Evolutionary conservation across 495 filamentous ascomycete genomes (phyloP), one percentile per base, ranked within the genome.

Genomic region (Lophiotrema nucula): DNA sequence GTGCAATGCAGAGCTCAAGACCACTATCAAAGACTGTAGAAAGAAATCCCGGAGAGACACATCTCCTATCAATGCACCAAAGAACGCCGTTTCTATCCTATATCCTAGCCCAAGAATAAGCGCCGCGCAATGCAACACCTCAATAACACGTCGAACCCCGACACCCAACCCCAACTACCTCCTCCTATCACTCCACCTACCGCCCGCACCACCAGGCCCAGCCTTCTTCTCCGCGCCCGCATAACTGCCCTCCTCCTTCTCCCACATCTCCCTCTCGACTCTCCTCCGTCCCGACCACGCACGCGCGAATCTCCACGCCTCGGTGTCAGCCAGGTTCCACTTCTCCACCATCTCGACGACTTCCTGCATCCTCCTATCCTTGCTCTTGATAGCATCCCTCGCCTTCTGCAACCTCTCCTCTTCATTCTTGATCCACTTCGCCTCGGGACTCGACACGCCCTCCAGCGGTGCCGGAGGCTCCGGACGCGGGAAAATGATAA

Each of bases 241-340:
- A 70, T 82, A 90, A 58, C 70, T 76, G 64, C 72, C 76, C 77
- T 92, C 88, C 44, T 84, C 83, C 53, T 85, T 78, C 65, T 88
- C 86, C 87, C 87, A 92, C 72, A 77, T 76, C 57, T 69, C 56
- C 56, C 86, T 74, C 73, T 89, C 87, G 22, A 85, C 70, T 41
- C 70, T 65, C 28, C 76, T 73, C 38, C 88, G 67, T 18, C 83
- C 86, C 27, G 76, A 61, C 52, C 77, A 92, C 0, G 93, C 92
- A 62, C 85, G 77, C 8, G 88, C 86, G 65, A 98, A 97, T 64
- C 83, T 81, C 93, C 93, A 98, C 2, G 87, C 89, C 73, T 98
- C 93, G 8, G 88, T 87, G 71, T 96, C 90, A 4, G 88, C 91
- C 61, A 96, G 62, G 71, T 92, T 96, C 93, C 93, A 98, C 58